Conservation (phyloP, 2,329 filamentous ascomycete species). For the Rutstroemia sydowiana region DNA sequence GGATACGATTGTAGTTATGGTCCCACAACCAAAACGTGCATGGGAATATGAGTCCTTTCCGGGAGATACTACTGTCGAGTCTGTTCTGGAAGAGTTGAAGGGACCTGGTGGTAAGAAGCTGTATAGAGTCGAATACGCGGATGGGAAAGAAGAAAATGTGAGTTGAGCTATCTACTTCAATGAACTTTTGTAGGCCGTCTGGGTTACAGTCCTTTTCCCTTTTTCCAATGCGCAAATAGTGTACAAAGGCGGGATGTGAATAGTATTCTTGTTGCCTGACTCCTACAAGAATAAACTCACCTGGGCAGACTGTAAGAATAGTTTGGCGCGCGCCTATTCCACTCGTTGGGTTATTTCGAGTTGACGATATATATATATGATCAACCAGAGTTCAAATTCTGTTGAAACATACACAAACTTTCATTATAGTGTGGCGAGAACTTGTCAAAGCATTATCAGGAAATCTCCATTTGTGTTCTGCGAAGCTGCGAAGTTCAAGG, state of each 20-base stretch:
- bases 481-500: not conserved
- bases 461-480: no score
- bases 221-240: not conserved
- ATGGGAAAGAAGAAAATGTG: slow-evolving; percentile 28
- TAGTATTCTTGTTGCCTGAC: no score
- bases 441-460: no score
- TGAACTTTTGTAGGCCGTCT: not conserved
- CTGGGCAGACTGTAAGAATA: not conserved
- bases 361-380: no score
- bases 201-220: not conserved
- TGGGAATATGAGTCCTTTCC: slow-evolving; percentile 26
- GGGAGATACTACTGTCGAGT: slow-evolving; percentile 27
- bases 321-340: no score
- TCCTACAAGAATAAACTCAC: not conserved
- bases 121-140: slow-evolving; percentile 29
- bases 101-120: slow-evolving; percentile 13
- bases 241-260: not conserved
- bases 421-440: no score
- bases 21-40: slow-evolving; percentile 20
- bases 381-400: no score
- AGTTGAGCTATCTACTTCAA: slow-evolving; percentile 16
- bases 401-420: no score
- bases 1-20: slow-evolving; percentile 20
- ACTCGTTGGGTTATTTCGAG: no score
- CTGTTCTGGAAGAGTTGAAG: slow-evolving; percentile 22